phyloP scores from a whole-genome alignment of 495 filamentous ascomycete species.

The Talaromyces trachyspermus region DNA sequence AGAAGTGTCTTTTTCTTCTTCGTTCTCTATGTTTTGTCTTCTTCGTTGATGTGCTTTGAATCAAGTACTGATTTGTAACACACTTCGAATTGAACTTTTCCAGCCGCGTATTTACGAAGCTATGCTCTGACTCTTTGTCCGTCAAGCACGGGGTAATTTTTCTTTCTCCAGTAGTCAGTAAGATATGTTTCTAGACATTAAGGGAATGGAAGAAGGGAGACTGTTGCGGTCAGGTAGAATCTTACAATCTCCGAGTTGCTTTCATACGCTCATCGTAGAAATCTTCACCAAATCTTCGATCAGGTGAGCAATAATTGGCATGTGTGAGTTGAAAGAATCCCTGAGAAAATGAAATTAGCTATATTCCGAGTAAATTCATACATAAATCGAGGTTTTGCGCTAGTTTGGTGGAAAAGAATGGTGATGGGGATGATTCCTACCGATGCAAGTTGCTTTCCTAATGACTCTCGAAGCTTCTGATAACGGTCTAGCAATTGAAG shows the following conservation, averaged over 20 bases:
- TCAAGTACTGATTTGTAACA: background rate
- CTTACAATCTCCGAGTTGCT: slow-evolving; percentile 43
- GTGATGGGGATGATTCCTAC: no score
- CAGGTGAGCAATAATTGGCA: slow-evolving; percentile 62
- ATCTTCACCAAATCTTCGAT: slow-evolving; percentile 56
- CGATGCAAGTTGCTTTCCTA: slow-evolving; percentile 49
- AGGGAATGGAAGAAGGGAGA: background rate
- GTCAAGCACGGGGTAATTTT: background rate
- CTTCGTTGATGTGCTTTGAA: background rate
- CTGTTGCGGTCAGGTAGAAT: no score
- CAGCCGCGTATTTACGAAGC: background rate
- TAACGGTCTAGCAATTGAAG: slow-evolving; percentile 64
- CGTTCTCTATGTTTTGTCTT: background rate
- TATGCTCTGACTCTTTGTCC: background rate
- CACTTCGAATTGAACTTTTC: background rate
- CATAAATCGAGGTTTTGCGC: background rate
- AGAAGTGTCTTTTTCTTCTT: background rate
- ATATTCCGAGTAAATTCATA: no score
- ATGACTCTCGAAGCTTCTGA: slow-evolving; percentile 47
- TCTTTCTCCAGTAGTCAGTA: background rate
- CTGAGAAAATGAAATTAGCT: no score
- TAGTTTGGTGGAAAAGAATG: background rate
- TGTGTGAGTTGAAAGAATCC: slow-evolving; percentile 53
- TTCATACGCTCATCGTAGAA: slow-evolving; percentile 70
- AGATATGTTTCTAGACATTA: background rate